Evolutionary conservation across 78 protist genomes (phyloP).

Genomic region (Polysphondylium violaceum): DNA sequence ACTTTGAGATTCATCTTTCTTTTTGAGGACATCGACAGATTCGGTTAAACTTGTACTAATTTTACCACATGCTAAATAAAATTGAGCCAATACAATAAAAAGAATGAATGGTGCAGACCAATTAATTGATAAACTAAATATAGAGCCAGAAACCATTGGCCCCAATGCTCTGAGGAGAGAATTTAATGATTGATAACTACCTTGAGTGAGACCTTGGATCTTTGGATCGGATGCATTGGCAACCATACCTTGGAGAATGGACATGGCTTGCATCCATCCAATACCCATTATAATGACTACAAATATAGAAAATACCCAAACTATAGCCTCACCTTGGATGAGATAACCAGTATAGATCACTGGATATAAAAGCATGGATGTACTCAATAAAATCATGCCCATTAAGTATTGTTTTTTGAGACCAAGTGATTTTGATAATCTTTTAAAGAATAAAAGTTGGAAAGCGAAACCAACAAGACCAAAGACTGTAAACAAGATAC

Average conservation of each 20-base stretch:
- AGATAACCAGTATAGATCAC: slow-evolving; percentile 30
- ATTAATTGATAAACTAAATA: background rate
- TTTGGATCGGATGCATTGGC: slow-evolving; percentile 51
- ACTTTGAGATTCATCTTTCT: background rate
- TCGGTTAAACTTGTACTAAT: background rate
- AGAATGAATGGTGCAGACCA: background rate
- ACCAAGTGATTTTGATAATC: slow-evolving; percentile 32
- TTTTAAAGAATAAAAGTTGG: slow-evolving; percentile 51
- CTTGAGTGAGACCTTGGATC: slow-evolving; percentile 69
- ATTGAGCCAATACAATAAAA: background rate
- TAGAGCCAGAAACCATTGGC: background rate
- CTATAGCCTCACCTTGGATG: slow-evolving; percentile 43
- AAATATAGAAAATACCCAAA: slow-evolving; percentile 18
- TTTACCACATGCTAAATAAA: background rate
- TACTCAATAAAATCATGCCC: slow-evolving; percentile 21
- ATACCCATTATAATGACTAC: slow-evolving; percentile 36
- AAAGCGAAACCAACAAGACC: slow-evolving; percentile 63
- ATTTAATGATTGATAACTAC: slow-evolving; percentile 46
- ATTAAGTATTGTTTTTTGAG: slow-evolving; percentile 45
- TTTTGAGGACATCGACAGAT: background rate
- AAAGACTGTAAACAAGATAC: slow-evolving; percentile 38
- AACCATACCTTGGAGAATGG: slow-evolving; percentile 36
- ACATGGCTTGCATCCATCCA: slow-evolving; percentile 63
- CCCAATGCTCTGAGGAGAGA: slow-evolving; percentile 62
- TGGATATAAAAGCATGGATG: slow-evolving; percentile 69